A percentile compares a stretch with the other conserved stretches of the same genome.
Conservation (phyloP, 2,329 filamentous ascomycete genomes). For the Pseudogymnoascus sp. region DNA sequence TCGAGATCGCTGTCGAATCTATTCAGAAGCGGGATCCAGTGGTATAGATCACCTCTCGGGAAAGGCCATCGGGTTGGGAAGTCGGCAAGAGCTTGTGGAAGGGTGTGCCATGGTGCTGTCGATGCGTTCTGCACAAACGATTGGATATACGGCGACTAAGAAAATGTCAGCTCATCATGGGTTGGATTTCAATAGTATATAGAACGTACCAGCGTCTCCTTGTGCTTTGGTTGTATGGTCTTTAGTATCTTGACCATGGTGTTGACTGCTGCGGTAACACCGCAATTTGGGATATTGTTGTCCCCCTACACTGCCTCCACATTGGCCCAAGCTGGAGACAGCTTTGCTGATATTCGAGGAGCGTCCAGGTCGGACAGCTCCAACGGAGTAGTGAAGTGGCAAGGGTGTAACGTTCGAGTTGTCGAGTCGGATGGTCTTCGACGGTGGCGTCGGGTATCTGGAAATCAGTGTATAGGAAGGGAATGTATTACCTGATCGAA, state of each 20-base stretch:
- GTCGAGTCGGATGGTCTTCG: background rate
- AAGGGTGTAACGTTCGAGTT: slow-evolving; percentile 1
- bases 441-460: background rate
- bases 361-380: slow-evolving; percentile 29
- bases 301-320: slow-evolving; percentile 46
- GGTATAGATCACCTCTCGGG: slow-evolving; percentile 88
- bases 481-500: slow-evolving; percentile 5
- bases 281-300: slow-evolving; percentile 31
- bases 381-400: slow-evolving; percentile 10
- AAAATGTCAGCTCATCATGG: slow-evolving; percentile 16
- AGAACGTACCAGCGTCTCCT: slow-evolving; percentile 54
- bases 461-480: slow-evolving; percentile 1
- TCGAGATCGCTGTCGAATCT: slow-evolving; percentile 87
- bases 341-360: slow-evolving; percentile 24
- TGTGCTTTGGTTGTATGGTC: slow-evolving; percentile 58
- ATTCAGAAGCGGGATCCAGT: slow-evolving; percentile 94
- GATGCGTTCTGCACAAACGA: slow-evolving; percentile 68
- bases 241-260: slow-evolving; percentile 64
- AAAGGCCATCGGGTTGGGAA: slow-evolving; percentile 94
- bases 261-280: slow-evolving; percentile 49
- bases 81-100: slow-evolving; percentile 66
- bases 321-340: slow-evolving; percentile 20
- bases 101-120: slow-evolving; percentile 61
- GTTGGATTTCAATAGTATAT: background rate
- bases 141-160: slow-evolving; percentile 77